Base-by-base conservation (phyloP, 2,329 filamentous ascomycete species). In the Emericellopsis cladophorae region DNA sequence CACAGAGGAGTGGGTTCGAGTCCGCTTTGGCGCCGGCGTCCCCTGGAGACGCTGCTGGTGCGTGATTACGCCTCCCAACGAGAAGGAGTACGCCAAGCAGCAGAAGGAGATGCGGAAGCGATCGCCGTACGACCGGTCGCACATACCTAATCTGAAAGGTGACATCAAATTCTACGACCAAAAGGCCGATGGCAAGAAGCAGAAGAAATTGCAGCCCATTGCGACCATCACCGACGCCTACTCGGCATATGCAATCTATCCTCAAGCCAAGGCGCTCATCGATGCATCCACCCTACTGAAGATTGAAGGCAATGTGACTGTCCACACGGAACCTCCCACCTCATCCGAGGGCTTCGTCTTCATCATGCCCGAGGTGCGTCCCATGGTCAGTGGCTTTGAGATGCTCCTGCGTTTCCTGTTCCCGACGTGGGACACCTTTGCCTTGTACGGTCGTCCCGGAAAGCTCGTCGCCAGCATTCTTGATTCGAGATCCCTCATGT, bases 41-140 rank as follows among this genome's bases (percentile, higher is more conserved):
- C 89, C 90, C 0, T 98, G 92, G 92, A 79, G 84, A 55, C 81
- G 90, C 32, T 98, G 89, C 61, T 98, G 90, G 89, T 95, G 89
- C 59, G 89, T 96, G 41, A 84, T 96, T 43, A 77, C 79, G 7
- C 92, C 90, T 3, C 90, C 92, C 0, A 85, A 94, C 53, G 89
- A 96, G 64, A 98, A 96, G 65, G 87, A 94, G 51, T 80, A 79
- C 48, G 76, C 81, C 49, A 95, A 87, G 57, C 67, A 81, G 41
- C 84, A 90, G 55, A 96, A 95, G 59, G 75, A 81, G 23, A 57
- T 84, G 54, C 95, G 93, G 60, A 81, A 81, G 63, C 79, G 80
- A 47, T 89, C 83, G 6, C 76, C 83, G 1, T 95, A 96, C 56
- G 85, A 93, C 51, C 79, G 85, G 24, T 74, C 77, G 0, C 70